Conservation (phyloP, 805 yeast species). For the Komagataella kurtzmanii region DNA sequence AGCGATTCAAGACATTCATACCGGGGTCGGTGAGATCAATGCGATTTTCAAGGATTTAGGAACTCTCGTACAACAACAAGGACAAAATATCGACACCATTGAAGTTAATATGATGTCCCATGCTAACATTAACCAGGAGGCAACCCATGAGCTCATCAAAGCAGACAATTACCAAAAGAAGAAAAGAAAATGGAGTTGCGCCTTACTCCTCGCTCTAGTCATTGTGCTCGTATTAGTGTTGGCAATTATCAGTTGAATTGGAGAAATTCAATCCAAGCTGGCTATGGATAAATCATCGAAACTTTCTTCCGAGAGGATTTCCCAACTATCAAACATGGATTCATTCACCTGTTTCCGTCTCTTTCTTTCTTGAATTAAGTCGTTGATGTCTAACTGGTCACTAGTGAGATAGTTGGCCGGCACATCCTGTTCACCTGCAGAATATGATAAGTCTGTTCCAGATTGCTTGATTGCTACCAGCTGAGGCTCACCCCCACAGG, state of each 20-base stretch:
- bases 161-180: slow-evolving; percentile 67
- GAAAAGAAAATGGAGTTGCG: slow-evolving; percentile 64
- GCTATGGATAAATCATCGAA: background rate
- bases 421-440: background rate
- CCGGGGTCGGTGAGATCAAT: slow-evolving; percentile 76
- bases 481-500: background rate
- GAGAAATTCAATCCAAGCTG: background rate
- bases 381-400: slow-evolving; percentile 1
- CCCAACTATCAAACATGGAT: background rate
- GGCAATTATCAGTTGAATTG: slow-evolving; percentile 29
- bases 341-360: background rate
- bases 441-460: background rate
- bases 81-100: slow-evolving; percentile 69
- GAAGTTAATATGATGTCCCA: slow-evolving; percentile 65
- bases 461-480: background rate
- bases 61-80: slow-evolving; percentile 70
- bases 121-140: slow-evolving; percentile 52
- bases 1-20: slow-evolving; percentile 59
- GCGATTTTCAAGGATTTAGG: slow-evolving; percentile 76
- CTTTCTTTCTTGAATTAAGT: slow-evolving; percentile 4
- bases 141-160: slow-evolving; percentile 52
- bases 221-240: slow-evolving; percentile 47
- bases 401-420: background rate
- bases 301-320: background rate
- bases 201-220: slow-evolving; percentile 42